These are phyloP conservation scores for Trichosporon sp. DNA, from an alignment of 1,284 basidiomycete species.

Conservation along the genomic window DNA sequence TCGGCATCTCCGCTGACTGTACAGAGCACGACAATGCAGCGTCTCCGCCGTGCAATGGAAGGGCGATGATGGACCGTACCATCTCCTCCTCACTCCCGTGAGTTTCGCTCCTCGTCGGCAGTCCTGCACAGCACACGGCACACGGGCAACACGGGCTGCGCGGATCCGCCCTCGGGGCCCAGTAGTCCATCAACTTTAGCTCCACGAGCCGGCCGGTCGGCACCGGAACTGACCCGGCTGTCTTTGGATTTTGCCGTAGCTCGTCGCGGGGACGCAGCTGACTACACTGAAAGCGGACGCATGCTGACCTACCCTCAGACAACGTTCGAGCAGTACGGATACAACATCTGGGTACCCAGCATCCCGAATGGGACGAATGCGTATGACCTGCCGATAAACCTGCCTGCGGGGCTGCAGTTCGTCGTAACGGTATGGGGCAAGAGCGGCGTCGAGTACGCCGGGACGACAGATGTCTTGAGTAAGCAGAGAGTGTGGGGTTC, in stretches of 20 bases:
- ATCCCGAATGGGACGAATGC: conserved; percentile 30
- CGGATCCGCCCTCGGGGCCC: not conserved
- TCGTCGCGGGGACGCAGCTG: no score
- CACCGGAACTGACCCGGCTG: not conserved
- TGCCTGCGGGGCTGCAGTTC: conserved; percentile 36
- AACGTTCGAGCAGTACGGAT: conserved; percentile 35
- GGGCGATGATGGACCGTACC: conserved; percentile 44
- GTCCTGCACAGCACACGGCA: not conserved
- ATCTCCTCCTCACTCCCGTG: conserved; percentile 43
- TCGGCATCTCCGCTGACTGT: not conserved
- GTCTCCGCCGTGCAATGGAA: conserved; percentile 25
- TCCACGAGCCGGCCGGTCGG: no score
- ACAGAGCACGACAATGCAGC: conserved; percentile 12
- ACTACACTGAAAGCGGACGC: no score
- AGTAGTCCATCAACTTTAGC: not conserved
- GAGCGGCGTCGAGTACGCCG: conserved; percentile 40
- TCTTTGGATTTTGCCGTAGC: no score
- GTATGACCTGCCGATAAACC: conserved; percentile 33
- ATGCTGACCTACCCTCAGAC: conserved; percentile 24
- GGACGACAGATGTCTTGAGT: conserved; percentile 43
- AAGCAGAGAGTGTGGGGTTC: conserved; percentile 11
- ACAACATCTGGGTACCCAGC: conserved; percentile 41
- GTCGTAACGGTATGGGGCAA: conserved; percentile 44
- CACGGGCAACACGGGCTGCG: not conserved
- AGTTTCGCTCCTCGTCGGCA: conserved; percentile 7